Percentiles rank a stretch among this genome's conserved stretches.
These are phyloP conservation scores for Paxillus involutus DNA, from an alignment of 768 basidiomycete genomes.

Conservation along the genomic window DNA sequence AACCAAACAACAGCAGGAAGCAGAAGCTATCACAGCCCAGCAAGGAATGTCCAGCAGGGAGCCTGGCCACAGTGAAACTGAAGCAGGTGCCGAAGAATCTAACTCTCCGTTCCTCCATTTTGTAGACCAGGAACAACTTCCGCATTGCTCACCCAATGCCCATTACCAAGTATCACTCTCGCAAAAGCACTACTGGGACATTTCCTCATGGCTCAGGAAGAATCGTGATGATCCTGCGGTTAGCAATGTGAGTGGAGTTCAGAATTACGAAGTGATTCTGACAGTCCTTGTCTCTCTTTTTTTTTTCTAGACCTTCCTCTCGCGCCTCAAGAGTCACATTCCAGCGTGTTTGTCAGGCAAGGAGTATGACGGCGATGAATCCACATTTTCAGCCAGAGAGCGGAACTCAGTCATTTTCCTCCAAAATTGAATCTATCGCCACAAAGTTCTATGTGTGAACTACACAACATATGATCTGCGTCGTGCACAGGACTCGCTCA, in stretches of 20 bases:
- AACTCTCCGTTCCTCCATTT: no score
- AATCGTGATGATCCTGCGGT: background rate
- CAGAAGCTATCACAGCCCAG: no score
- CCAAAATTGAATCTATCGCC: conserved; percentile 22
- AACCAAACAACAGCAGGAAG: no score
- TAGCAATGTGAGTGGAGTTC: no score
- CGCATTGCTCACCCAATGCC: background rate
- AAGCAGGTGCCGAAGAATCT: no score
- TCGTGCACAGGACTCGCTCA: conserved; percentile 38
- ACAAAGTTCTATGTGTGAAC: conserved; percentile 27
- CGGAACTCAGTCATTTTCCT: conserved; percentile 16
- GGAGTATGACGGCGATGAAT: conserved; percentile 28
- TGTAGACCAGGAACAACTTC: no score
- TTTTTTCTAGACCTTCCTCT: conserved; percentile 14
- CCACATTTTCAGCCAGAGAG: conserved; percentile 13
- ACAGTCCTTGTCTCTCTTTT: no score
- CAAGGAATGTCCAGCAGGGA: background rate
- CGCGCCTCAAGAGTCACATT: conserved; percentile 17
- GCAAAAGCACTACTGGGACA: conserved; percentile 6
- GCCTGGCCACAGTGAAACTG: no score
- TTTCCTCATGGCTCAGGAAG: background rate
- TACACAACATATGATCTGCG: conserved; percentile 31
- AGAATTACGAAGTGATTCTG: no score
- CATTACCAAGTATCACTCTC: conserved; percentile 24
- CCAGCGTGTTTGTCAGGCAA: conserved; percentile 10